Base-by-base conservation (phyloP, 2,329 filamentous ascomycete genomes). In the Penicillium verrucosum region DNA sequence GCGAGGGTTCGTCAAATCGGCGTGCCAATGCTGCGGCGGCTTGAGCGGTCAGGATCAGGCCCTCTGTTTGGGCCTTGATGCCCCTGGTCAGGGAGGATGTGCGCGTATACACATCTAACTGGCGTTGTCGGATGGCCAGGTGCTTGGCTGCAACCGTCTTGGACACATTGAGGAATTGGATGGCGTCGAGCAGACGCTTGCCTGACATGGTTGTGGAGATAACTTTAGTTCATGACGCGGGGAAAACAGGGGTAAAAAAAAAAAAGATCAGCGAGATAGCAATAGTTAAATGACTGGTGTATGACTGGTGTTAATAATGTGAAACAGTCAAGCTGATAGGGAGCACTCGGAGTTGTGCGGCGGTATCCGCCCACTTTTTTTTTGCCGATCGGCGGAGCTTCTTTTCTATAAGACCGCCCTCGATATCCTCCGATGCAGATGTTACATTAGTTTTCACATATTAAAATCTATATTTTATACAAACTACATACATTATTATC, bases 121-220 rank as follows among this genome's bases (percentile, higher is more conserved):
- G 85, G 53, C 81, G 80, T 52, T 80, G 77, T 23, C 85, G 84
- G 47, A 87, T 79, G 41, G 75, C 76, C 55, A 85, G 72, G 68
- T 88, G 85, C 70, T 85, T 83, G 73, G 74, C 79, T 67, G 87
- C 88, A 59, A 92, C 81, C 34, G 83, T 83, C 58, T 86, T 83
- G 49, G 88, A 87, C 70, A 85, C 89, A 78, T 82, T 85, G 72
- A 88, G 80, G 62, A 92, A 80, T 59, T 86, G 84, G 64, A 86
- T 85, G 66, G 89, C 78, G 77, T 92, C 89, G 70, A 92, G 69
- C 81, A 84, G 76, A 83, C 87, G 76, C 82, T 83, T 81, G 56
- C 81, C 81, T 53, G 80, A 78, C 81, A 84, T 84, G 45, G 48
- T 56, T 16, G 32, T 29, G 21, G 25, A 43, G n/a, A 40, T 59